Conservation (phyloP, 768 basidiomycete species). For the Russula dissimulans region DNA sequence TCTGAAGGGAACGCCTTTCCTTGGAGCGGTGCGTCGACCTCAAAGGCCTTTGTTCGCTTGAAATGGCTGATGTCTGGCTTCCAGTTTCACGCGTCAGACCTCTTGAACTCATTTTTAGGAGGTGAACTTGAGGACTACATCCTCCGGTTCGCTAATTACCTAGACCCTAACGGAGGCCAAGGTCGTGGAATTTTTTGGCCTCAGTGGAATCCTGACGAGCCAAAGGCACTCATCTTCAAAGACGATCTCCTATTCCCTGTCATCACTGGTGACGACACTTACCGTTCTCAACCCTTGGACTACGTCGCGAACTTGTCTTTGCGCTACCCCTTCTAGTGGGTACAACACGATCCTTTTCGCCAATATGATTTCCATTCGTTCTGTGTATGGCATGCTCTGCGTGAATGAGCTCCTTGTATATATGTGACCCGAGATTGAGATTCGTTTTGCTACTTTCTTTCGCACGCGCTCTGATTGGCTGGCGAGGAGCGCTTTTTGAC, state of each 20-base stretch:
- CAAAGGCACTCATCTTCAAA: slow-evolving; percentile 10
- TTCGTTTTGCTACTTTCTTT: too few species aligned
- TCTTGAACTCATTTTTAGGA: neutral
- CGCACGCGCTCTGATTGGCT: too few species aligned
- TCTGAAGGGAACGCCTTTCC: slow-evolving; percentile 2
- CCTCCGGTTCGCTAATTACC: slow-evolving; percentile 12
- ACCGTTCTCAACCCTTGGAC: slow-evolving; percentile 3
- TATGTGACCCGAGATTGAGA: too few species aligned
- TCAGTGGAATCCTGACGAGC: slow-evolving; percentile 1
- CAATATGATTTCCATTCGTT: too few species aligned
- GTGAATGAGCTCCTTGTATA: too few species aligned
- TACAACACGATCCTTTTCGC: too few species aligned
- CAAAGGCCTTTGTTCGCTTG: too few species aligned
- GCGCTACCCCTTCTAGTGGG: too few species aligned
- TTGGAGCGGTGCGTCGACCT: slow-evolving; percentile 12
- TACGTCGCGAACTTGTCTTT: slow-evolving; percentile 14
- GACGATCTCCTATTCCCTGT: slow-evolving; percentile 1
- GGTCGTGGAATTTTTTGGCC: slow-evolving; percentile 12
- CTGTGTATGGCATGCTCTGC: too few species aligned
- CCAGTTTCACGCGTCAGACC: slow-evolving; percentile 6
- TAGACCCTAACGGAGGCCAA: slow-evolving; percentile 14
- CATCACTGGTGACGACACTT: slow-evolving; percentile 5
- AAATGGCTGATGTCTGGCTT: neutral
- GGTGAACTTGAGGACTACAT: slow-evolving; percentile 17
- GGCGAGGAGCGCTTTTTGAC: too few species aligned